phyloP scores from a whole-genome alignment of 768 basidiomycete genomes.

The Cubamyces lactineus region DNA sequence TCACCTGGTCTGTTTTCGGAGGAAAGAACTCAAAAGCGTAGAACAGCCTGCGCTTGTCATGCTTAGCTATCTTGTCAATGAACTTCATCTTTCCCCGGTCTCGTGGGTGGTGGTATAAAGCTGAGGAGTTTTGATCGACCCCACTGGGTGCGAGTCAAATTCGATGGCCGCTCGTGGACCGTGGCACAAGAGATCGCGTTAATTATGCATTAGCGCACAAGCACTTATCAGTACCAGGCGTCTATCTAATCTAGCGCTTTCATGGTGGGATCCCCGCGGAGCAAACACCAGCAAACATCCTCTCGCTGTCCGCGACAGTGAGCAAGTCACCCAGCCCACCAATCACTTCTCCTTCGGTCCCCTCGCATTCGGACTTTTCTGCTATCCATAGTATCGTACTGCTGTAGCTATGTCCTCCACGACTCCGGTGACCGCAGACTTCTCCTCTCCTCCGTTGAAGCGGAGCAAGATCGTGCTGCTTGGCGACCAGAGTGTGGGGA shows the following conservation, averaged over 20 bases:
- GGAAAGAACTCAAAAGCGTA: constrained; percentile 98
- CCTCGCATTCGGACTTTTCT: not conserved
- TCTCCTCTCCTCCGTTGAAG: constrained; percentile 87
- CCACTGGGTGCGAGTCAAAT: constrained; percentile 20
- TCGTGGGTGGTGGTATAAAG: not conserved
- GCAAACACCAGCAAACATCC: constrained; percentile 21
- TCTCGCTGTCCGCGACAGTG: constrained; percentile 24
- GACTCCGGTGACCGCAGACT: constrained; percentile 78
- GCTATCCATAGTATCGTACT: not conserved
- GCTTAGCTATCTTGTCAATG: constrained; percentile 61
- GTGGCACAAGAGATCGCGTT: not conserved
- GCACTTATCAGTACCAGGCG: not conserved
- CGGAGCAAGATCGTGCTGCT: constrained; percentile 96
- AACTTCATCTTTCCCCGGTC: constrained; percentile 60
- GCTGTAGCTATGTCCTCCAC: constrained; percentile 45
- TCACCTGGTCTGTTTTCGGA: constrained; percentile 87
- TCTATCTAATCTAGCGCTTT: constrained; percentile 16
- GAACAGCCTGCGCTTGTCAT: constrained; percentile 60
- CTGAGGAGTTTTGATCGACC: not conserved
- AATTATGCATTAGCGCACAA: not conserved
- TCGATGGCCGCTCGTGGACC: constrained; percentile 5
- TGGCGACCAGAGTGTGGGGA: constrained; percentile 97
- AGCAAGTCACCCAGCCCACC: constrained; percentile 6
- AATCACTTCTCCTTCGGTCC: not conserved
- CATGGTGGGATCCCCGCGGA: constrained; percentile 3